Conservation (phyloP, 2,329 filamentous ascomycete species). For the Epichloe festucae region DNA sequence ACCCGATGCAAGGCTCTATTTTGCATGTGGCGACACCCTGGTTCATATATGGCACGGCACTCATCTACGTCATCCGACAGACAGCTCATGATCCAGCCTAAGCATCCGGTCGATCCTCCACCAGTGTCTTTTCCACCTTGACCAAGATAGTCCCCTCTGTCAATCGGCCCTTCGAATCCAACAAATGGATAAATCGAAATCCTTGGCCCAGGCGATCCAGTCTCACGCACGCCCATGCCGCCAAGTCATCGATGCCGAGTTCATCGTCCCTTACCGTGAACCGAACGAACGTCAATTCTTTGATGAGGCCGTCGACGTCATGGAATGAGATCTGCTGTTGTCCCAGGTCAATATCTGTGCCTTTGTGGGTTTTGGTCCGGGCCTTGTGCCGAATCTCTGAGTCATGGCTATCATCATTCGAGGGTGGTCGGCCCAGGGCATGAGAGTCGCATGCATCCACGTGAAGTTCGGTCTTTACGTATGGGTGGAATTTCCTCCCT, state of each 20-base stretch:
- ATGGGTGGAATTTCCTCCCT: slow-evolving; percentile 54
- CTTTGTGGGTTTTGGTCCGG: slow-evolving; percentile 43
- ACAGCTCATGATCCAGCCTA: not conserved
- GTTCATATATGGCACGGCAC: not conserved
- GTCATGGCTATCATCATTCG: slow-evolving; percentile 27
- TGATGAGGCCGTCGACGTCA: slow-evolving; percentile 42
- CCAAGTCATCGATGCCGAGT: slow-evolving; percentile 62
- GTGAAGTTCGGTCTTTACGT: slow-evolving; percentile 75
- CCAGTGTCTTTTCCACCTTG: slow-evolving; percentile 50
- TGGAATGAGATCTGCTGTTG: slow-evolving; percentile 46
- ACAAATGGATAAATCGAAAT: slow-evolving; percentile 63
- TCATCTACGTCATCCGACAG: not conserved
- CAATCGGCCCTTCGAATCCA: slow-evolving; percentile 52
- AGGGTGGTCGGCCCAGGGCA: slow-evolving; percentile 18
- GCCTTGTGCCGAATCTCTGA: slow-evolving; percentile 40
- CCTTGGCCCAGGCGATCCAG: slow-evolving; percentile 69
- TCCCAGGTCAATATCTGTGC: slow-evolving; percentile 50
- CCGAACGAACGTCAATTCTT: slow-evolving; percentile 59
- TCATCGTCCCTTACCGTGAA: slow-evolving; percentile 86
- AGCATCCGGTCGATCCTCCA: slow-evolving; percentile 2
- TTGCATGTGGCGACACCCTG: too few species aligned
- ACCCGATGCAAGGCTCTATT: too few species aligned
- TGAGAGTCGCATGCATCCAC: slow-evolving; percentile 50
- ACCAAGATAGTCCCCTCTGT: slow-evolving; percentile 62
- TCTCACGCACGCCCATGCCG: slow-evolving; percentile 80